phyloP scores from a whole-genome alignment of 306 rosid species.

The Mucuna pruriens region DNA sequence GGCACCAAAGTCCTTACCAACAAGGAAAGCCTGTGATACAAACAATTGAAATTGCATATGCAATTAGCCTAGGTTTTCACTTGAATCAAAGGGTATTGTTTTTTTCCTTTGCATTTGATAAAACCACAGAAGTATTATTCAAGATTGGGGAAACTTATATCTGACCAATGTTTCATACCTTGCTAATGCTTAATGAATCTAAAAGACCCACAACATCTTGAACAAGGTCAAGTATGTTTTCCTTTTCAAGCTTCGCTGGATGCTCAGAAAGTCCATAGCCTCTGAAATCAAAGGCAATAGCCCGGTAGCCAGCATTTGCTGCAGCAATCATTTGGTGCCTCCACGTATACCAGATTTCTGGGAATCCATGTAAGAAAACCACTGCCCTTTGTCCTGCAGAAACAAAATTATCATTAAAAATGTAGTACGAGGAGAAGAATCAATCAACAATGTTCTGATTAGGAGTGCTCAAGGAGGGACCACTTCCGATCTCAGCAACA shows the following conservation, averaged over 20 bases:
- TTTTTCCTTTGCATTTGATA: no score
- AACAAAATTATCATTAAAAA: not conserved
- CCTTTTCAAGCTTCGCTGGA: slow-evolving; percentile 60
- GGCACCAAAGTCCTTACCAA: slow-evolving; percentile 69
- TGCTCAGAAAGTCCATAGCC: slow-evolving; percentile 82
- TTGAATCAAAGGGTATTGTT: no score
- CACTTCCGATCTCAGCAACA: slow-evolving; percentile 66
- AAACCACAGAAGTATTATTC: no score
- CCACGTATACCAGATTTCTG: not conserved
- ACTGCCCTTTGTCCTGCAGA: slow-evolving; percentile 60
- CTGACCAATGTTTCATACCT: no score
- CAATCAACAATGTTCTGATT: not conserved
- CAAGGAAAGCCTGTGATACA: slow-evolving; percentile 51
- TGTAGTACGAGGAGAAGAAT: not conserved
- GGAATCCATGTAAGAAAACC: slow-evolving; percentile 77
- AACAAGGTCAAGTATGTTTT: slow-evolving; percentile 46
- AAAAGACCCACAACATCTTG: slow-evolving; percentile 52
- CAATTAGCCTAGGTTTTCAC: no score
- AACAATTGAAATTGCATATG: not conserved
- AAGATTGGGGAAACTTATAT: no score
- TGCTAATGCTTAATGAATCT: slow-evolving; percentile 56
- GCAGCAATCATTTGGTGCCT: no score
- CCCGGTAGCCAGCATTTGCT: slow-evolving; percentile 54
- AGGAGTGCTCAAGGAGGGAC: not conserved
- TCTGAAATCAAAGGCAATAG: slow-evolving; percentile 68